These are phyloP conservation scores for Taphrina confusa DNA, from an alignment of 1,139 yeast genomes.

Conservation along the genomic window DNA sequence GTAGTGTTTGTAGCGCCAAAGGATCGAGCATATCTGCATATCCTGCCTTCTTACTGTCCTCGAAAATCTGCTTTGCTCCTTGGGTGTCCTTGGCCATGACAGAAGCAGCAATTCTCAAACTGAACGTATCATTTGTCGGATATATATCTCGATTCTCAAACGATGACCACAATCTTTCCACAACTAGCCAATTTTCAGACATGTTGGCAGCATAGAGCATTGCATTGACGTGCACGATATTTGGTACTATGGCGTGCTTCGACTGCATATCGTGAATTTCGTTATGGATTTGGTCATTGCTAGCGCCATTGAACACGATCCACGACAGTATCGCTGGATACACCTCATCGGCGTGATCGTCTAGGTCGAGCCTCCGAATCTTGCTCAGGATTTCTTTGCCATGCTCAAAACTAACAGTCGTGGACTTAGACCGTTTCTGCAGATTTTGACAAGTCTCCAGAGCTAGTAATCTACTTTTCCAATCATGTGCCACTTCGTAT, in stretches of 20 bases:
- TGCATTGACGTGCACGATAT: constrained; percentile 14
- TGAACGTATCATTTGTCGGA: constrained; percentile 18
- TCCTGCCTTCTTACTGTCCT: constrained; percentile 14
- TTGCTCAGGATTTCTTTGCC: background rate
- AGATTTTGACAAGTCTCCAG: constrained; percentile 20
- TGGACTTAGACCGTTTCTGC: background rate
- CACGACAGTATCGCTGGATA: constrained; percentile 14
- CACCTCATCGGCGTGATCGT: constrained; percentile 6
- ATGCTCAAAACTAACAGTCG: background rate
- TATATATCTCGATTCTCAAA: background rate
- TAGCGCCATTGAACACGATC: constrained; percentile 12
- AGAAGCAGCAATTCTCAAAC: constrained; percentile 19
- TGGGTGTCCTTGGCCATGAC: constrained; percentile 2
- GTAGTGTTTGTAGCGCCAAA: constrained; percentile 10
- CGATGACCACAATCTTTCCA: constrained; percentile 23
- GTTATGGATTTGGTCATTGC: constrained; percentile 1
- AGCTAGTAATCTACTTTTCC: background rate
- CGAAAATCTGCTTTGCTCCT: constrained; percentile 13
- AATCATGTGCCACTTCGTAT: constrained; percentile 1
- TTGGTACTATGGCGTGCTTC: background rate
- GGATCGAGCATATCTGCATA: constrained; percentile 29
- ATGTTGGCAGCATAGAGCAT: constrained; percentile 23
- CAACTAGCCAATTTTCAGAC: constrained; percentile 9
- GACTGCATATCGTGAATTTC: constrained; percentile 6
- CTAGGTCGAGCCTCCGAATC: background rate